phyloP scores from a whole-genome alignment of 768 basidiomycete genomes.

The Russula ochroleuca region DNA sequence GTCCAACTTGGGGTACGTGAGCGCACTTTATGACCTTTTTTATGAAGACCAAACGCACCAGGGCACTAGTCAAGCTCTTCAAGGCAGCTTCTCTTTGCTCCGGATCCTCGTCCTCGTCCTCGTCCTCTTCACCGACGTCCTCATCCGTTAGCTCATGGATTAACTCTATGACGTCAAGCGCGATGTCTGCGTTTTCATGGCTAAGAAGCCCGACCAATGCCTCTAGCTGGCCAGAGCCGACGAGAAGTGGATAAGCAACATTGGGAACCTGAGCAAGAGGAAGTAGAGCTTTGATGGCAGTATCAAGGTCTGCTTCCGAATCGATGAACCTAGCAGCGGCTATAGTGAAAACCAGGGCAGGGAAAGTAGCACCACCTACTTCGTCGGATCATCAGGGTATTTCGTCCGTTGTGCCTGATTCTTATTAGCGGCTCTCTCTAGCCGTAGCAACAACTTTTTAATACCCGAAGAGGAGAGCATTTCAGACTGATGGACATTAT shows the following conservation, averaged over 20 bases:
- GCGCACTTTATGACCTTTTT: constrained; percentile 4
- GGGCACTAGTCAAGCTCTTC: constrained; percentile 65
- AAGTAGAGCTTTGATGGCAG: constrained; percentile 79
- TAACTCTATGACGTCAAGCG: constrained; percentile 90
- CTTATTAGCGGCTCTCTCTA: constrained; percentile 88
- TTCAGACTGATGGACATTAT: constrained; percentile 45
- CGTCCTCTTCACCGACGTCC: constrained; percentile 78
- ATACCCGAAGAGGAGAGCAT: constrained; percentile 66
- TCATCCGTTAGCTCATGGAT: constrained; percentile 95
- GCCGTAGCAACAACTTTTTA: constrained; percentile 66
- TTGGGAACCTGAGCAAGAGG: constrained; percentile 81
- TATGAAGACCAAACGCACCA: constrained; percentile 50
- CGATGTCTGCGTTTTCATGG: constrained; percentile 96
- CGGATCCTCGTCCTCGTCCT: constrained; percentile 58
- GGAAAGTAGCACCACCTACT: constrained; percentile 44
- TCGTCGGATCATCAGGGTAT: constrained; percentile 86
- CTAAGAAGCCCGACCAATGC: constrained; percentile 80
- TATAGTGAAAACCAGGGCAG: constrained; percentile 15
- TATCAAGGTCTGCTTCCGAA: constrained; percentile 93
- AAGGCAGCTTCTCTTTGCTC: constrained; percentile 62
- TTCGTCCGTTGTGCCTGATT: constrained; percentile 97
- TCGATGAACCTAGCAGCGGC: constrained; percentile 82
- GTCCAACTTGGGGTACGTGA: constrained; percentile 52
- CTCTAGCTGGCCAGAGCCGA: constrained; percentile 65
- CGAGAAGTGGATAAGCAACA: constrained; percentile 85